A percentile compares a stretch with the other conserved stretches of the same genome.
Evolutionary conservation across 1,284 basidiomycete genomes (phyloP).

Genomic region (Ustilago shanxiensis): DNA sequence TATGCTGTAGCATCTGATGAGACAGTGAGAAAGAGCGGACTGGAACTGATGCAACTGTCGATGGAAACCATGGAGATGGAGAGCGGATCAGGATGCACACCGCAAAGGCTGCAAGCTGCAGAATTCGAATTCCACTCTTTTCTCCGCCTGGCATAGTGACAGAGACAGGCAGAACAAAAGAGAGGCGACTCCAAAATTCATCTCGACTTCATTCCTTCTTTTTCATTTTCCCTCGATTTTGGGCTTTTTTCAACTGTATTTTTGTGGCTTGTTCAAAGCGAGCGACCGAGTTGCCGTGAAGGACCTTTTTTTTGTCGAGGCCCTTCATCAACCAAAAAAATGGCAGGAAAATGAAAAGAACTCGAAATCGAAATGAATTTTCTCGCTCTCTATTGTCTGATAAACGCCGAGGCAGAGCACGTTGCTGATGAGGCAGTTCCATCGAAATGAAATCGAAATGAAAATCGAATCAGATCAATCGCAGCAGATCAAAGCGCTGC

Average conservation of each 20-base stretch:
- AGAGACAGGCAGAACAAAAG: too few species aligned
- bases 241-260: background rate
- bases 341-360: background rate
- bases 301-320: background rate
- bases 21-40: constrained; percentile 15
- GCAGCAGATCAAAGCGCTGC: too few species aligned
- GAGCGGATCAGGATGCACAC: constrained; percentile 5
- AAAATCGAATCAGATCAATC: too few species aligned
- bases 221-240: background rate
- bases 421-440: background rate
- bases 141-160: background rate
- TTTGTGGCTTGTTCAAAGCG: background rate
- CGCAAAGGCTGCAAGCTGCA: constrained; percentile 1
- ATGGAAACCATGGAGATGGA: constrained; percentile 6
- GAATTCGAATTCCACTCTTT: constrained; percentile 23
- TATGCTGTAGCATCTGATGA: constrained; percentile 2
- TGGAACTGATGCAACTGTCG: constrained; percentile 18
- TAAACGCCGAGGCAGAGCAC: background rate
- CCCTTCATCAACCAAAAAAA: background rate
- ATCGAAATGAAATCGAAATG: constrained; percentile 3
- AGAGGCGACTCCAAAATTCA: background rate
- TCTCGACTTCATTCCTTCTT: background rate
- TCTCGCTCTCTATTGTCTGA: background rate
- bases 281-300: background rate
- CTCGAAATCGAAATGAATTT: constrained; percentile 18